Evolutionary conservation across 2,329 filamentous ascomycete genomes (phyloP), one percentile per base, ranked within the genome.

Genomic region (Kalmusia sp.): DNA sequence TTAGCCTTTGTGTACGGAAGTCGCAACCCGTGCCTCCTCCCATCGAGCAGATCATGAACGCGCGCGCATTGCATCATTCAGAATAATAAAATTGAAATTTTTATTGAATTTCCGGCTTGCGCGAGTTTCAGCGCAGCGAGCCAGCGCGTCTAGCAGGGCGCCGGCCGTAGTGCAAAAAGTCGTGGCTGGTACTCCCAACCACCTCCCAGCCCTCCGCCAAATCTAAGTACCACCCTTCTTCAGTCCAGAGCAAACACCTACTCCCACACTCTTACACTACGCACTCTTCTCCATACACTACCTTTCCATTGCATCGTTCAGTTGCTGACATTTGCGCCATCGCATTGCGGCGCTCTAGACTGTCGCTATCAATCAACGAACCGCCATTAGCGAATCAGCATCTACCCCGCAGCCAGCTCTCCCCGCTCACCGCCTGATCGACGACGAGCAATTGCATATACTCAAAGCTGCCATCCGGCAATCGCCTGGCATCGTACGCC

Each of bases 151-250:
- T 35, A 46, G 38, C 41, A 25, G 47, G 25, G 43, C 21, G 19
- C 44, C 52, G 37, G 53, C 53, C 51, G 51, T 49, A 57, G 53
- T 39, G 54, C 47, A 49, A 61, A 59, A 54, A 49, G 25, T 28
- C 47, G 57, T 55, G 59, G 58, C 54, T 55, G 57, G 55, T 51
- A 40, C 30, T 15, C 52, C 67, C 65, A 67, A 58, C 65, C 66
- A 62, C 63, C 55, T 59, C 59, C 64, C 65, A 68, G 62, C 66
- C 67, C 49, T 57, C 21, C 59, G 19, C 58, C 65, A 63, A 61
- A 62, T 62, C 52, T 69, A 67, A 63, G 59, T 61, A 62, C 55
- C 57, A 65, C 64, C 67, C 69, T 70, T 72, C 66, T 65, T 69
- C 57, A 49, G 63, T 55, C 50, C 51, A 46, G 51, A 40, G 46